Percentiles rank a stretch among this genome's conserved stretches.
Evolutionary conservation across 2,329 filamentous ascomycete species (phyloP).

Genomic region (Neofusicoccum parvum): DNA sequence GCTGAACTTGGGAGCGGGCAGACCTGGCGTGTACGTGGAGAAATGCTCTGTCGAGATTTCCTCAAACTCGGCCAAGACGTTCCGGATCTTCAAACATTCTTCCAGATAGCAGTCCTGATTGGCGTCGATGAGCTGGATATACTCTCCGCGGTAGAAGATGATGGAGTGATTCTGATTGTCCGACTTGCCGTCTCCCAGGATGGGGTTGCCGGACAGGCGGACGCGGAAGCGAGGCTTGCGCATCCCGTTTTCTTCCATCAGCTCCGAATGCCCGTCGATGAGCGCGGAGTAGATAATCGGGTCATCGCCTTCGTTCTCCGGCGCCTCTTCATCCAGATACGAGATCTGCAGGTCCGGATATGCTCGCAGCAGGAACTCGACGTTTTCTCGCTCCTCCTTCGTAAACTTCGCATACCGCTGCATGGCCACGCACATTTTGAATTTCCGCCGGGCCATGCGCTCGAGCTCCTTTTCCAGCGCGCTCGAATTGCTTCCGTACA

Average conservation of each 20-base stretch:
- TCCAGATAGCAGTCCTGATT: constrained; percentile 99
- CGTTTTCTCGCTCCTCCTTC: constrained; percentile 99
- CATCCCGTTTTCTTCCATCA: constrained; percentile 92
- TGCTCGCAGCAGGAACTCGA: constrained; percentile 93
- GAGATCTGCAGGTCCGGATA: constrained; percentile 98
- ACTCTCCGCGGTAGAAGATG: constrained; percentile 99
- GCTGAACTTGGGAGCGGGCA: constrained; percentile 69
- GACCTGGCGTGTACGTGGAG: constrained; percentile 93
- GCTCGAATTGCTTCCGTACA: constrained; percentile 99
- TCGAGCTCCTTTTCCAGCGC: constrained; percentile 97
- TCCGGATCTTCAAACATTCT: constrained; percentile 97
- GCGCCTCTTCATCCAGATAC: constrained; percentile 94
- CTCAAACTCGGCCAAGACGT: constrained; percentile 95
- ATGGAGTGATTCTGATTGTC: constrained; percentile 98
- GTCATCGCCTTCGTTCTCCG: constrained; percentile 86
- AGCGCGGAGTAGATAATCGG: constrained; percentile 92
- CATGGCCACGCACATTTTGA: constrained; percentile 99
- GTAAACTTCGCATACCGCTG: constrained; percentile 99
- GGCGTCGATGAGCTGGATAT: constrained; percentile 98
- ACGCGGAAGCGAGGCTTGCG: constrained; percentile 95
- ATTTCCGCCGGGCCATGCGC: constrained; percentile 97
- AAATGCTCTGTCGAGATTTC: constrained; percentile 97
- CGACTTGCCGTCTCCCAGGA: constrained; percentile 96
- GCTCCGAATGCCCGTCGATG: constrained; percentile 94
- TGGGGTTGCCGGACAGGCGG: constrained; percentile 96